Percentiles rank a stretch among this genome's conserved stretches.
Conservation (phyloP, 2,329 filamentous ascomycete species). For the Karstenula rhodostoma region DNA sequence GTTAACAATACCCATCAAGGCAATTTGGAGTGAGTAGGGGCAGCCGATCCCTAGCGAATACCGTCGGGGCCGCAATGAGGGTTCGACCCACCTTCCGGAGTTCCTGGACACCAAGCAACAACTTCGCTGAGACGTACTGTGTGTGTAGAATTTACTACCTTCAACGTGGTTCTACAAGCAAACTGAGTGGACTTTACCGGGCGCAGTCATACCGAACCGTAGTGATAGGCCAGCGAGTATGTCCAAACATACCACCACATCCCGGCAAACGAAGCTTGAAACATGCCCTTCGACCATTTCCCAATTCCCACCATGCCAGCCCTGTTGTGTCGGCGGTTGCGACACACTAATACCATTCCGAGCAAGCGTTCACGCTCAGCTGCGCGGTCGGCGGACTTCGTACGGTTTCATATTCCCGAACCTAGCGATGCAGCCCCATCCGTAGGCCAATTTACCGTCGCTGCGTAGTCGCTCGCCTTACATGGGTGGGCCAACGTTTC, state of each 20-base stretch:
- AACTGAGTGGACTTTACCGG: neutral
- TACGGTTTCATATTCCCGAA: slow-evolving; percentile 8
- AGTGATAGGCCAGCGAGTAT: neutral
- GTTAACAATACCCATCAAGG: neutral
- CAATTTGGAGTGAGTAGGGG: neutral
- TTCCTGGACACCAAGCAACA: neutral
- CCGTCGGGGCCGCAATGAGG: neutral
- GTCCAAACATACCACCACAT: neutral
- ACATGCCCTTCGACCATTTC: neutral
- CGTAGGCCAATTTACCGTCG: neutral
- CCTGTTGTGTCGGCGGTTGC: neutral
- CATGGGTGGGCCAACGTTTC: neutral
- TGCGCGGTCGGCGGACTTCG: slow-evolving; percentile 5
- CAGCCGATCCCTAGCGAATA: neutral
- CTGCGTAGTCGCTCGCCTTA: slow-evolving; percentile 1
- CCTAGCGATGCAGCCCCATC: slow-evolving; percentile 2
- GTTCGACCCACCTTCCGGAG: neutral
- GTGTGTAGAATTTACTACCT: neutral
- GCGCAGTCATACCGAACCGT: neutral
- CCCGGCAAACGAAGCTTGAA: neutral
- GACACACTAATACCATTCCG: neutral
- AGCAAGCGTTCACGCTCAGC: neutral
- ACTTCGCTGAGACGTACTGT: neutral
- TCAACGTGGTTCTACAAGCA: neutral
- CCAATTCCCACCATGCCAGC: neutral